Conservation (phyloP, 805 yeast species). For the Yarrowia porcina region DNA sequence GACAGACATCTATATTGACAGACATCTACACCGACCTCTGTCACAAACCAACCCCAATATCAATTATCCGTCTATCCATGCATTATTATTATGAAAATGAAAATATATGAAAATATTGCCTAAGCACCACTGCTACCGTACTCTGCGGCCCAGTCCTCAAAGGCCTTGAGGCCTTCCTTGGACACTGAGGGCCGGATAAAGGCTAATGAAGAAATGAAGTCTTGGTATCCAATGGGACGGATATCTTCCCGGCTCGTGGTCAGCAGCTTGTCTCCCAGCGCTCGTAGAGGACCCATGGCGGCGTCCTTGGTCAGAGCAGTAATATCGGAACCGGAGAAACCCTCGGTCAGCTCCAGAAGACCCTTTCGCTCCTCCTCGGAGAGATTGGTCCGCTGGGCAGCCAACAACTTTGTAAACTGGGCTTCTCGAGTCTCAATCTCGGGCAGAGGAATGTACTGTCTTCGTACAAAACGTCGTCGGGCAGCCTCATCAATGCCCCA, state of each 20-base stretch:
- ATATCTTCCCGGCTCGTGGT: constrained; percentile 67
- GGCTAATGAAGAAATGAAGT: constrained; percentile 70
- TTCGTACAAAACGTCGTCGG: constrained; percentile 81
- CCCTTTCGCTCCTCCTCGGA: constrained; percentile 58
- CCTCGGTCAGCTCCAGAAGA: constrained; percentile 65
- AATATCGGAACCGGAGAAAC: constrained; percentile 89
- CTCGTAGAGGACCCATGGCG: constrained; percentile 95
- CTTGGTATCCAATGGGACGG: constrained; percentile 67
- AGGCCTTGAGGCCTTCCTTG: constrained; percentile 68
- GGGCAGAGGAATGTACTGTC: constrained; percentile 93
- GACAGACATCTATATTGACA: too few species aligned
- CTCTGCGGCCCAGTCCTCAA: constrained; percentile 83
- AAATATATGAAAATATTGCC: constrained; percentile 16
- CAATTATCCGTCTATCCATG: constrained; percentile 21
- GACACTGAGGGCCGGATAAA: constrained; percentile 88
- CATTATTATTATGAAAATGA: constrained; percentile 23
- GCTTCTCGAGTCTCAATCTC: constrained; percentile 74
- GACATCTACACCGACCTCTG: too few species aligned
- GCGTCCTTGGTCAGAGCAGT: constrained; percentile 95
- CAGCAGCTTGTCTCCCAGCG: constrained; percentile 79
- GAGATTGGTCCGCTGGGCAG: constrained; percentile 69
- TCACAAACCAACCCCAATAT: background rate
- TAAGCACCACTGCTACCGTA: constrained; percentile 87
- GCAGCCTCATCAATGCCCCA: constrained; percentile 99
- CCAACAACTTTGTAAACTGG: constrained; percentile 65